Base-by-base conservation (phyloP, 768 basidiomycete species). In the Hebeloma cylindrosporum region DNA sequence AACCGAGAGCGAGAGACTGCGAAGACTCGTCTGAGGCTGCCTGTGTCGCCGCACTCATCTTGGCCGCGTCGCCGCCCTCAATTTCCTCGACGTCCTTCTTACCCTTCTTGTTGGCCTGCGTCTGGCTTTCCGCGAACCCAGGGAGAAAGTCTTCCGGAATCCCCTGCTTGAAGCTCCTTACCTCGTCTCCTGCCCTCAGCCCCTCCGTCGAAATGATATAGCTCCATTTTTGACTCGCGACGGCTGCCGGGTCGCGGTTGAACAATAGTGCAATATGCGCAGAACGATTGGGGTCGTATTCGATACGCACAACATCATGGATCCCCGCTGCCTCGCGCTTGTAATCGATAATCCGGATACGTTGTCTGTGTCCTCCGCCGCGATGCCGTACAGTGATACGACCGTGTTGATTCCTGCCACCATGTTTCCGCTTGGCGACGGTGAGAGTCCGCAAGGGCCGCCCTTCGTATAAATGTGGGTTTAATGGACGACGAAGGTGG, bases 141-240 rank as follows among this genome's bases (percentile, higher is more conserved):
- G 85, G 79, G 17, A 88, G 77, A 47, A 89, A 75, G 2, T 81
- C 88, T 14, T 81, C 70, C 0, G 93, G 83, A 35, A 97, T 86
- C 22, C 93, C 93, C 45, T 75, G 66, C 43, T 90, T 74, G 67
- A 90, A 98, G 51, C 86, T 89, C 65, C 88, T 80, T 34, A 98
- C 90, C 20, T 80, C 74, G 56, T 94, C 87, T 1, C 96, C 96
- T 4, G 92, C 89, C 29, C 89, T 72, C 54, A 97, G 67, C 4
- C 90, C 93, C 50, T 94, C 92, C 5, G 89, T 84, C 2, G 96
- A 93, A 33, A 98, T 70, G 58, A 99, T 93, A 62, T 99, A 99
- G 59, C 82, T 87, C 83, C 87, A 95, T 56, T 70, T 75, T 48
- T 76, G 70, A 48, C 46, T 63, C 1, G 80, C 85, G 48, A 75